Percentiles rank a stretch among this genome's conserved stretches.
These are phyloP conservation scores for Pyrenochaeta sp. DNA, from an alignment of 2,329 filamentous ascomycete genomes.

Conservation along the genomic window DNA sequence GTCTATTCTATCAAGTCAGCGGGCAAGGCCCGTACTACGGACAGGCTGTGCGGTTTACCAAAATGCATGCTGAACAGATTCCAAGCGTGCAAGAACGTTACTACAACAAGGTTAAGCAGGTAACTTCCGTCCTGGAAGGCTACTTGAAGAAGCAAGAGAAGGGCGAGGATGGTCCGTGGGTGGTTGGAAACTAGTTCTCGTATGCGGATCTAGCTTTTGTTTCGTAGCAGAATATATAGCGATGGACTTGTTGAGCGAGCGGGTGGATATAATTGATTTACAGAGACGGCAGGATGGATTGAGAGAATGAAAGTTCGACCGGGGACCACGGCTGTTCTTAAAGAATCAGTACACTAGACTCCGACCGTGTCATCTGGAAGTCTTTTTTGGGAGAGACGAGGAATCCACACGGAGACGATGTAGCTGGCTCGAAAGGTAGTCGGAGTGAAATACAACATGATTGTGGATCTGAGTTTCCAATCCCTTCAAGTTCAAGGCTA, in stretches of 20 bases:
- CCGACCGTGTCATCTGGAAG: neutral
- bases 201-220: conserved; percentile 40
- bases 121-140: conserved; percentile 57
- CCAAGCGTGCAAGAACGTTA: conserved; percentile 58
- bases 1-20: conserved; percentile 55
- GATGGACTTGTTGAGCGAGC: neutral
- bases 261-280: conserved; percentile 23
- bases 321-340: neutral
- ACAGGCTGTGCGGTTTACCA: conserved; percentile 49
- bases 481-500: too few relatives aligned
- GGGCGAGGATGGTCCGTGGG: conserved; percentile 35
- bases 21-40: conserved; percentile 60
- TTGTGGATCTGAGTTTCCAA: too few relatives aligned
- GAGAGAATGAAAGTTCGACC: conserved; percentile 20
- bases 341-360: neutral
- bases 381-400: neutral
- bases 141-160: conserved; percentile 43
- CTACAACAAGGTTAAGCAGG: conserved; percentile 56
- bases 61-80: conserved; percentile 53
- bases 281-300: conserved; percentile 26
- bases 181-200: conserved; percentile 38
- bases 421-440: too few relatives aligned
- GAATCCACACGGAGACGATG: neutral
- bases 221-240: conserved; percentile 29
- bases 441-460: too few relatives aligned